phyloP scores from a whole-genome alignment of 1,284 basidiomycete species.

The Apiotrichum siamense region DNA sequence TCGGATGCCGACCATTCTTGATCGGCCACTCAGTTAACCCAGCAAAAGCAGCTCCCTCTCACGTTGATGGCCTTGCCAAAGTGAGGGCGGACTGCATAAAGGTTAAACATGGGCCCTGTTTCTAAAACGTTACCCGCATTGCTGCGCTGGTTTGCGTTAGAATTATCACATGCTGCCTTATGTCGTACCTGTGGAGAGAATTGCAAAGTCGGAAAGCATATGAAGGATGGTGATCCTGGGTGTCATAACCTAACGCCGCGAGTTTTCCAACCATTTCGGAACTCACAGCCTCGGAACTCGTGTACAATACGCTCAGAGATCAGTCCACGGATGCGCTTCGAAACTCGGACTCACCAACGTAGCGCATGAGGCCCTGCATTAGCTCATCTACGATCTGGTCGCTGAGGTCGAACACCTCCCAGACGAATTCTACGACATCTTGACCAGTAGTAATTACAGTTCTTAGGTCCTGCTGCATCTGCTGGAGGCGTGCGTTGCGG shows the following conservation, averaged over 20 bases:
- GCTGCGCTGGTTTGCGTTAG: slow-evolving; percentile 1
- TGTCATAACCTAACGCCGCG: slow-evolving; percentile 2
- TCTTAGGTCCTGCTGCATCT: slow-evolving; percentile 36
- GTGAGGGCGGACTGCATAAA: slow-evolving; percentile 62
- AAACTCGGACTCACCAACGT: slow-evolving; percentile 50
- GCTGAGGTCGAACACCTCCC: slow-evolving; percentile 66
- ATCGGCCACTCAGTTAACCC: slow-evolving; percentile 45
- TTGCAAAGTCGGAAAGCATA: slow-evolving; percentile 70
- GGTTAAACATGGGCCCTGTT: background rate
- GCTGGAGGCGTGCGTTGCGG: slow-evolving; percentile 27
- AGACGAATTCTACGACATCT: no score
- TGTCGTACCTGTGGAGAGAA: slow-evolving; percentile 58
- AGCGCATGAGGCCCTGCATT: slow-evolving; percentile 57
- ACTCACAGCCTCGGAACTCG: slow-evolving; percentile 65
- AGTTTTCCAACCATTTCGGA: no score
- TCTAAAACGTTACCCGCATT: background rate
- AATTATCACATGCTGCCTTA: slow-evolving; percentile 7
- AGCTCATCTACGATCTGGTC: slow-evolving; percentile 71
- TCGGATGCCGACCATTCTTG: slow-evolving; percentile 75
- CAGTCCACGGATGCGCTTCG: background rate
- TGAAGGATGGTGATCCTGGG: slow-evolving; percentile 72
- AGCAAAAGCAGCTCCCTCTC: background rate
- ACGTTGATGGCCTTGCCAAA: background rate
- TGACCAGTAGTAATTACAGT: no score
- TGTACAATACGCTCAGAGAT: slow-evolving; percentile 61